These are phyloP conservation scores for Stemphylium beticola DNA, from an alignment of 2,329 filamentous ascomycete species.

Conservation along the genomic window DNA sequence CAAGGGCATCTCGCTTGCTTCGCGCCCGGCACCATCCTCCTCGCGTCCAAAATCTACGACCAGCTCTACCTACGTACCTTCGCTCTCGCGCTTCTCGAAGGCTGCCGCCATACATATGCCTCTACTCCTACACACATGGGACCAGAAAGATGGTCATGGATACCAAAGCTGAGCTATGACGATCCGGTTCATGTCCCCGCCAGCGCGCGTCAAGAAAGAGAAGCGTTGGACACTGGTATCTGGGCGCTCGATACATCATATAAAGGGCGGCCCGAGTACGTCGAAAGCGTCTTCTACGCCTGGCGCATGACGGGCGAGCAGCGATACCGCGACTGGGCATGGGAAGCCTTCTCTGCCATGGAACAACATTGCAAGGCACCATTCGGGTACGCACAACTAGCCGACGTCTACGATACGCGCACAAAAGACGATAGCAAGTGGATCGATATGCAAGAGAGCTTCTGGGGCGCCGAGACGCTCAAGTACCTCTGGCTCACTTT, in stretches of 20 bases:
- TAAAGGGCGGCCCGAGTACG: slow-evolving; percentile 49
- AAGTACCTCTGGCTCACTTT: slow-evolving; percentile 53
- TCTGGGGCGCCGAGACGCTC: slow-evolving; percentile 50
- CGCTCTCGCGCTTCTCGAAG: slow-evolving; percentile 50
- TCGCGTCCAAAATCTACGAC: slow-evolving; percentile 45
- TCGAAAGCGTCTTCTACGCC: slow-evolving; percentile 51
- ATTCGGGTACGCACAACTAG: slow-evolving; percentile 48
- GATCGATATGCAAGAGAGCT: slow-evolving; percentile 49
- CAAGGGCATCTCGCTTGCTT: slow-evolving; percentile 51
- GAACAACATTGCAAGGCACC: slow-evolving; percentile 48
- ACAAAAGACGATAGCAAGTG: slow-evolving; percentile 31
- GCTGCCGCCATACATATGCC: slow-evolving; percentile 47
- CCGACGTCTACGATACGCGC: slow-evolving; percentile 41
- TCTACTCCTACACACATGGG: slow-evolving; percentile 49
- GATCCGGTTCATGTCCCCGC: slow-evolving; percentile 38
- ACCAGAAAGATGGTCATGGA: slow-evolving; percentile 49
- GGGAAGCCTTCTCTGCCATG: slow-evolving; percentile 49
- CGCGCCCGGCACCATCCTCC: slow-evolving; percentile 49
- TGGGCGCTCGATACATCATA: slow-evolving; percentile 44
- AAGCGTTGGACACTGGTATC: slow-evolving; percentile 41
- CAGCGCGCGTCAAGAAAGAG: slow-evolving; percentile 32
- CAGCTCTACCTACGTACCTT: slow-evolving; percentile 43
- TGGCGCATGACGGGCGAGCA: slow-evolving; percentile 50
- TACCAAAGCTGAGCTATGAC: slow-evolving; percentile 45
- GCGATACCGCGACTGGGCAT: slow-evolving; percentile 51